Evolutionary conservation across 441 rosid species (phyloP), one percentile per base, ranked within the genome.

Genomic region (Brassica hybrid): DNA sequence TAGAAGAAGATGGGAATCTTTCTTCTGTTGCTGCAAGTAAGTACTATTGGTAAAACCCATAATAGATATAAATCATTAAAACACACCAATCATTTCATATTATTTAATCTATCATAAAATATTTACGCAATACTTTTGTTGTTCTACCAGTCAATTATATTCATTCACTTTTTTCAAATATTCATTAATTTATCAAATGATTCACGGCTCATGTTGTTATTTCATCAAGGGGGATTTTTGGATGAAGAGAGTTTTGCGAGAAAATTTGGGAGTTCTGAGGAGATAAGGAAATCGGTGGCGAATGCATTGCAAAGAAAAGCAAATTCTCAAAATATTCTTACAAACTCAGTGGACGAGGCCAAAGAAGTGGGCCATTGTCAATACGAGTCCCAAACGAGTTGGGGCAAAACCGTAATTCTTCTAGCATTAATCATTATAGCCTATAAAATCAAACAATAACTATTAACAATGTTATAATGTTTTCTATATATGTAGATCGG

Each of bases 321-420:
- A 8, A 27, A 19, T 68, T 19, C 18, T 11, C 76, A 65, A 19
- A 34, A n/a, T 3, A 65, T 17, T 25, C 72, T 88, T 66, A 69
- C 74, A 0, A 30, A 69, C 32, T 76, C 56, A 4, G 25, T 81
- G 0, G 83, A 84, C 43, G 83, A 61, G 34, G 91, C 89, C 4
- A 27, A 32, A 17, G 65, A 81, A 36, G 83, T 89, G 3, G 89
- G 93, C 3, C 30, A 58, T 8, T 86, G 86, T 74, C 62, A 25
- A 3, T 88, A 87, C 3, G 97, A 91, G 27, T 7, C 57, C 72
- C 81, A 80, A 59, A 84, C 88, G 0, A 3, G 74, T 41, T 90
- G 93, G 95, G 95, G 97, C 7, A 77, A 61, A 66, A 75, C 83
- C 69, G 95, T 90, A 14, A 80, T 73, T 3, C 1, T 34, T 10